These are phyloP conservation scores for Pythium aristosporum DNA, from an alignment of 352 stramenopile genomes.

Conservation along the genomic window DNA sequence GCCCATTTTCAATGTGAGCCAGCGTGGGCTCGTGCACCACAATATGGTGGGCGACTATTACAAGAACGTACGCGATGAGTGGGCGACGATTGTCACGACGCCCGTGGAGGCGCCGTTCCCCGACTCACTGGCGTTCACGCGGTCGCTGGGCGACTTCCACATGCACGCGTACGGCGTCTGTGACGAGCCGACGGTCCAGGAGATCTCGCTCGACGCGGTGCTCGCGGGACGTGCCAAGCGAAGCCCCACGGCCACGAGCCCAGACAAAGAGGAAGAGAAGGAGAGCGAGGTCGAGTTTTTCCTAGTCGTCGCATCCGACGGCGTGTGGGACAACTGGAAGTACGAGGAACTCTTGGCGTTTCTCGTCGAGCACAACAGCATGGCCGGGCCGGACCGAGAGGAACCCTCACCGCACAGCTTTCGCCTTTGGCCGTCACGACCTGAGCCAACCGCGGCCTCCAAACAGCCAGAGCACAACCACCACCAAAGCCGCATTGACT, in stretches of 20 bases:
- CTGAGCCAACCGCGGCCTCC: neutral
- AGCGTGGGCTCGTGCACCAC: slow-evolving; percentile 35
- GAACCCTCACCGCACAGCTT: neutral
- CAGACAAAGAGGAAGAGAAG: slow-evolving; percentile 3
- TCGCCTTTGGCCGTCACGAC: slow-evolving; percentile 7
- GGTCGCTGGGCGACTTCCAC: slow-evolving; percentile 86
- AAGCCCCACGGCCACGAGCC: neutral
- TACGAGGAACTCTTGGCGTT: slow-evolving; percentile 71
- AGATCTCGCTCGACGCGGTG: slow-evolving; percentile 46
- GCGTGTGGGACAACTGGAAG: slow-evolving; percentile 90
- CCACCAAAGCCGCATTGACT: slow-evolving; percentile 29
- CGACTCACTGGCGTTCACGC: slow-evolving; percentile 86
- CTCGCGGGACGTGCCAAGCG: slow-evolving; percentile 7
- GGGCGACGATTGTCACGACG: slow-evolving; percentile 81
- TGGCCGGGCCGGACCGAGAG: slow-evolving; percentile 13
- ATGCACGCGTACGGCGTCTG: slow-evolving; percentile 85
- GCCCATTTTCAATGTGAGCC: slow-evolving; percentile 40
- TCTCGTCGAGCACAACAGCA: slow-evolving; percentile 28
- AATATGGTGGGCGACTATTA: slow-evolving; percentile 70
- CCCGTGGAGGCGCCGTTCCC: slow-evolving; percentile 62
- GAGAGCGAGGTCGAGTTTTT: slow-evolving; percentile 36
- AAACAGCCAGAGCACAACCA: slow-evolving; percentile 6
- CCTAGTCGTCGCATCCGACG: slow-evolving; percentile 77
- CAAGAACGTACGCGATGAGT: slow-evolving; percentile 92
- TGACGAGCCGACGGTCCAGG: slow-evolving; percentile 56